These are phyloP conservation scores for Didymosphaeria variabile DNA, from an alignment of 2,329 filamentous ascomycete species.

Conservation along the genomic window DNA sequence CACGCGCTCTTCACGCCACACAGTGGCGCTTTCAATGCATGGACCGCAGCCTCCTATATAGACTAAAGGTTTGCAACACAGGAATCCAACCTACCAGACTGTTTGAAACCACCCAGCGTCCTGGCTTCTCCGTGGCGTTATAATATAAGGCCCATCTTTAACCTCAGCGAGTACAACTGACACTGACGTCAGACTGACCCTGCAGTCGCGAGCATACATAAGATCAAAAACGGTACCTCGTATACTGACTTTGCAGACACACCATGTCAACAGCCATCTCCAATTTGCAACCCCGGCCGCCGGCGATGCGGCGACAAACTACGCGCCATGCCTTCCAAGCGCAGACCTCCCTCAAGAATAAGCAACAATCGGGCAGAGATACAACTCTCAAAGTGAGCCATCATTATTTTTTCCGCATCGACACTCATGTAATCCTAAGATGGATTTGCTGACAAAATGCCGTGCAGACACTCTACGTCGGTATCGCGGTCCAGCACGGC, in stretches of 20 bases:
- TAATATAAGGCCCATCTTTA: background rate
- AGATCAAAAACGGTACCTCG: background rate
- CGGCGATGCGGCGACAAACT: conserved; percentile 28
- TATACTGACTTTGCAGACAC: background rate
- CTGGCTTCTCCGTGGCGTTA: background rate
- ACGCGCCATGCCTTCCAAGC: conserved; percentile 39
- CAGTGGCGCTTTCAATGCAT: background rate
- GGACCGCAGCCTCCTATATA: conserved; percentile 1
- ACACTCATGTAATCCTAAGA: background rate
- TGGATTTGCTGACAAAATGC: background rate
- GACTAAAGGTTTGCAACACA: background rate
- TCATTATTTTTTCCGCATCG: background rate
- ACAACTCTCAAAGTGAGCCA: background rate
- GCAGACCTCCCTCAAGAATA: conserved; percentile 31
- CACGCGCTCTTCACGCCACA: conserved; percentile 8
- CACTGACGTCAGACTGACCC: conserved; percentile 13
- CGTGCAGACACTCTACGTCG: conserved; percentile 62
- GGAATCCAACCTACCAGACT: background rate
- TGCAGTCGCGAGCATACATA: background rate
- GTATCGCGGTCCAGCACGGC: conserved; percentile 66
- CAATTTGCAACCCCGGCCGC: conserved; percentile 11
- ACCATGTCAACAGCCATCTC: background rate
- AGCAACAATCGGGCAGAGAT: conserved; percentile 22
- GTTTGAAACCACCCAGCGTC: background rate
- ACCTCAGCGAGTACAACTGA: conserved; percentile 7